Conservation (phyloP, 495 filamentous ascomycete species). For the Letharia columbiana region DNA sequence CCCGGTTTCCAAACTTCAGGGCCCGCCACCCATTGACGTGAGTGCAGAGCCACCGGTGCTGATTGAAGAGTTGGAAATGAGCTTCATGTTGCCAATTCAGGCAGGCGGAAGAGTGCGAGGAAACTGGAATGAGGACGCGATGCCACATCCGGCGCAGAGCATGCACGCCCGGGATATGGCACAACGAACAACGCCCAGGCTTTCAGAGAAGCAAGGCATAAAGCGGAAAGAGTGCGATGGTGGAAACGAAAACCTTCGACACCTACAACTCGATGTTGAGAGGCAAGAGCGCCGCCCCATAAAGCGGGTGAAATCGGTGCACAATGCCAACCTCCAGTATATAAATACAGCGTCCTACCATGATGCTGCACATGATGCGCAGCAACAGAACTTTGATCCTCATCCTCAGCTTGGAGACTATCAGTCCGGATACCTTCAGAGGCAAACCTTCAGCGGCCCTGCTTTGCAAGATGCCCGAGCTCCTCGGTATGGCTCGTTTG, state of each 20-base stretch:
- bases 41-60: neutral
- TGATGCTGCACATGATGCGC: neutral
- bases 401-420: neutral
- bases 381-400: neutral
- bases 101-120: neutral
- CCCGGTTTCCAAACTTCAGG: neutral
- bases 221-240: neutral
- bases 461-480: neutral
- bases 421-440: neutral
- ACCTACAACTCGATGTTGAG: neutral
- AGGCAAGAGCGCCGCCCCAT: neutral
- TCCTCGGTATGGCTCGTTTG: neutral
- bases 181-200: neutral
- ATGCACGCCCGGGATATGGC: neutral
- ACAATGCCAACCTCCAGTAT: neutral
- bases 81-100: neutral
- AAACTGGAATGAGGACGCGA: neutral
- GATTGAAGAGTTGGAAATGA: neutral
- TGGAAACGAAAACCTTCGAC: neutral
- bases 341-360: neutral
- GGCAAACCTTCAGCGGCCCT: neutral
- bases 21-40: neutral
- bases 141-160: neutral
- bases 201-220: neutral
- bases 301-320: neutral